Evolutionary conservation across 2,329 filamentous ascomycete genomes (phyloP).

Genomic region (Boeremia exigua): DNA sequence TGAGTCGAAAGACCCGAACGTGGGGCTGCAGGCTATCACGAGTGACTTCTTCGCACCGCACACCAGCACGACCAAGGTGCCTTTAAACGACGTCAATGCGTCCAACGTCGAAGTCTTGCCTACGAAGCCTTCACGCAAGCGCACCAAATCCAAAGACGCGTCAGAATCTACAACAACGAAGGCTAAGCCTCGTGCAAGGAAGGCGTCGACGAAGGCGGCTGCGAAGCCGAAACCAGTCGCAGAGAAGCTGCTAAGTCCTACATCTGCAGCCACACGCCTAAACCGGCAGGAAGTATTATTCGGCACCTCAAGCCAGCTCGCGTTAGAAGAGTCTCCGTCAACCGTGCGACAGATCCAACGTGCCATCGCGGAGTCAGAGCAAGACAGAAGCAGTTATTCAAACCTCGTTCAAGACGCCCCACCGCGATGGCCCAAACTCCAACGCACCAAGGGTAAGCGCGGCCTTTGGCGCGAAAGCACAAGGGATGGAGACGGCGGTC

Average conservation of each 20-base stretch:
- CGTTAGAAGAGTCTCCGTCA: constrained; percentile 46
- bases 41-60: constrained; percentile 36
- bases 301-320: constrained; percentile 51
- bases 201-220: constrained; percentile 30
- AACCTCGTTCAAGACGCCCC: not conserved
- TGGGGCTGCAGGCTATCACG: constrained; percentile 12
- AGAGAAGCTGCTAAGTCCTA: constrained; percentile 48
- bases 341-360: constrained; percentile 44
- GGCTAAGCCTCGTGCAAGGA: constrained; percentile 33
- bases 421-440: constrained; percentile 27
- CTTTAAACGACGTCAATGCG: constrained; percentile 32
- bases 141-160: constrained; percentile 26
- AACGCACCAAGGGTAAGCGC: constrained; percentile 27
- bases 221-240: constrained; percentile 36
- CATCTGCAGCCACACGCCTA: constrained; percentile 35
- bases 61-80: constrained; percentile 27
- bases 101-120: constrained; percentile 9
- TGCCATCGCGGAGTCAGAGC: constrained; percentile 45
- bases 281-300: constrained; percentile 47
- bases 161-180: constrained; percentile 26
- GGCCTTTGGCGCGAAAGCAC: constrained; percentile 44
- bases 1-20: constrained; percentile 15
- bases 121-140: constrained; percentile 31
- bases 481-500: constrained; percentile 39
- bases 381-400: constrained; percentile 17